Percentiles rank a stretch among this genome's conserved stretches.
Evolutionary conservation across 495 filamentous ascomycete genomes (phyloP).

Genomic region (Aspergillus avenaceus): DNA sequence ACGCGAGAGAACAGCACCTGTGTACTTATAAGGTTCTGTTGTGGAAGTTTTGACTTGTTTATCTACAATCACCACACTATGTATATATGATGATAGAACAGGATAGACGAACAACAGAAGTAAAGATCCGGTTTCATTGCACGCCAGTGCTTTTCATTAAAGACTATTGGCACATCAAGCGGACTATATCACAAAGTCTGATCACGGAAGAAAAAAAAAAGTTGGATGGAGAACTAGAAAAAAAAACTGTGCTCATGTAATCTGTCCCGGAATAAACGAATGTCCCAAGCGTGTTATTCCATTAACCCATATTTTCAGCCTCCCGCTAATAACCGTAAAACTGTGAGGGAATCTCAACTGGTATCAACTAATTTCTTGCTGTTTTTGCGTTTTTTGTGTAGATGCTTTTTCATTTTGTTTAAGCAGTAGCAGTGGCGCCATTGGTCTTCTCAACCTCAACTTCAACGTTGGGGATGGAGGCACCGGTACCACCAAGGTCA

Average conservation of each 20-base stretch:
- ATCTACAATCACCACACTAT: too few species aligned
- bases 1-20: too few species aligned
- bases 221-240: not conserved
- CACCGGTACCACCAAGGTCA: slow-evolving; percentile 67
- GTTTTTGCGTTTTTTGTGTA: not conserved
- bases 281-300: not conserved
- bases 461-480: slow-evolving; percentile 51
- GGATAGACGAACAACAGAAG: not conserved
- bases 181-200: slow-evolving; percentile 25
- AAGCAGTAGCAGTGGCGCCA: slow-evolving; percentile 24
- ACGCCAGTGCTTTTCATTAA: slow-evolving; percentile 24
- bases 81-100: too few species aligned
- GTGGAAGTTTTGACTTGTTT: too few species aligned
- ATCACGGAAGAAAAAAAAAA: slow-evolving; percentile 15
- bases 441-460: slow-evolving; percentile 37
- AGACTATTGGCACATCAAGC: slow-evolving; percentile 20
- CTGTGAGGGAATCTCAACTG: slow-evolving; percentile 1
- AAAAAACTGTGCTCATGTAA: not conserved
- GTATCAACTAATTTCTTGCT: slow-evolving; percentile 2
- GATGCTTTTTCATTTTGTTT: slow-evolving; percentile 13
- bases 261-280: not conserved
- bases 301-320: not conserved
- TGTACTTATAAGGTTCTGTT: too few species aligned
- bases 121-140: slow-evolving; percentile 17
- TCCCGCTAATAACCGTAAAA: not conserved